Evolutionary conservation across 805 yeast genomes (phyloP).

Genomic region (Kodamaea kakaduensis): DNA sequence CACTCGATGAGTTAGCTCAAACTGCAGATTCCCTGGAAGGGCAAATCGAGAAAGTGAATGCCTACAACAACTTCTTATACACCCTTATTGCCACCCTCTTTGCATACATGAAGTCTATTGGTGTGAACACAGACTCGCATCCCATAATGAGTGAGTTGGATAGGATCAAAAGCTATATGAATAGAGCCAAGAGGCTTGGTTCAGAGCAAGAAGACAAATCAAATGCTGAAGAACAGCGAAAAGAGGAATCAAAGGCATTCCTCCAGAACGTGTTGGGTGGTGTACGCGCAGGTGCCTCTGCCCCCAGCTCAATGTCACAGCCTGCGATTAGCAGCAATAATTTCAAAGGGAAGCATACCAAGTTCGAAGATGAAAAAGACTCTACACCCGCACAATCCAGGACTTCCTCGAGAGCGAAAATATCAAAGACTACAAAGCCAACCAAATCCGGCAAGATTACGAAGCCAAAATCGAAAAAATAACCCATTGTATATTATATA

Average conservation of each 20-base stretch:
- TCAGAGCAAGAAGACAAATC: slow-evolving; percentile 17
- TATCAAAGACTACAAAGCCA: not conserved
- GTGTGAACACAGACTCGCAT: slow-evolving; percentile 53
- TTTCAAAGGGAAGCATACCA: slow-evolving; percentile 53
- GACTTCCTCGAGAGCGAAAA: no score
- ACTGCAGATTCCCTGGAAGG: slow-evolving; percentile 15
- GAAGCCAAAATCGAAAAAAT: slow-evolving; percentile 6
- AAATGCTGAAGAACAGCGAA: slow-evolving; percentile 18
- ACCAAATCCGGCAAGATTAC: slow-evolving; percentile 5
- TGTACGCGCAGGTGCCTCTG: slow-evolving; percentile 26
- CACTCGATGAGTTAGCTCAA: slow-evolving; percentile 35
- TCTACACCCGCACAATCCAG: no score
- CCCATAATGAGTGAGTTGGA: slow-evolving; percentile 64
- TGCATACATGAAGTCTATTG: slow-evolving; percentile 56
- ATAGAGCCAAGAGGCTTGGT: slow-evolving; percentile 45
- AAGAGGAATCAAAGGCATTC: slow-evolving; percentile 43
- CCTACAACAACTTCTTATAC: slow-evolving; percentile 45
- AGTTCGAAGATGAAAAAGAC: slow-evolving; percentile 34
- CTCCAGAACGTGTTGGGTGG: slow-evolving; percentile 44
- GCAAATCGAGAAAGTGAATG: slow-evolving; percentile 25
- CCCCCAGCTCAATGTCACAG: slow-evolving; percentile 20
- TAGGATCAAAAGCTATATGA: slow-evolving; percentile 67
- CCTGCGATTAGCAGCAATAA: slow-evolving; percentile 53
- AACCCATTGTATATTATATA: slow-evolving; percentile 8
- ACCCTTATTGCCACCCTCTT: slow-evolving; percentile 53